A percentile compares a stretch with the other conserved stretches of the same genome.
phyloP scores from a whole-genome alignment of 208 protist species.

The Acanthamoeba lenticulata region DNA sequence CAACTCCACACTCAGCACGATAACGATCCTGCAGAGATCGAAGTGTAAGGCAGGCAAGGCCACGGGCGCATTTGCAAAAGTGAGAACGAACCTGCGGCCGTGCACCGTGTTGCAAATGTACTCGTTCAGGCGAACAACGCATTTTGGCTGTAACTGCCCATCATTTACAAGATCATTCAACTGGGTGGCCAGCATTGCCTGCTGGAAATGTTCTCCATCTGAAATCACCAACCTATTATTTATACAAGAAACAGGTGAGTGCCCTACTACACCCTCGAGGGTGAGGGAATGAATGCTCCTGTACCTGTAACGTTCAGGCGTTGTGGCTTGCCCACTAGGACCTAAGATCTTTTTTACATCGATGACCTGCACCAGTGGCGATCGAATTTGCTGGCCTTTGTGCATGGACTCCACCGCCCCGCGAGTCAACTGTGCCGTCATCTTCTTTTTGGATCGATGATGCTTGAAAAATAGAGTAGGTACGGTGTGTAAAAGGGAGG shows the following conservation, averaged over 20 bases:
- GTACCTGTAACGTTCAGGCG: conserved; percentile 40
- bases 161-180: conserved; percentile 71
- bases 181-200: conserved; percentile 78
- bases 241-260: background rate
- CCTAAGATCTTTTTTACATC: conserved; percentile 56
- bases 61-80: background rate
- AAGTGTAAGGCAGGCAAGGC: background rate
- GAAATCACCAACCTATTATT: conserved; percentile 70
- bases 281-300: background rate
- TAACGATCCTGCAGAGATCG: background rate
- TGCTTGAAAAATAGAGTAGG: background rate
- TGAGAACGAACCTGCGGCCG: background rate
- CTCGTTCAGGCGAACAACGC: conserved; percentile 66
- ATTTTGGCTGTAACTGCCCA: conserved; percentile 25
- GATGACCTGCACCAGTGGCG: conserved; percentile 58
- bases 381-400: conserved; percentile 30
- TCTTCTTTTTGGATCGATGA: background rate
- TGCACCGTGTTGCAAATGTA: conserved; percentile 74
- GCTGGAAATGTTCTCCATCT: conserved; percentile 67
- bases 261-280: background rate
- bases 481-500: background rate
- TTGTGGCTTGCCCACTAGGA: conserved; percentile 50
- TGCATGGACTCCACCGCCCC: conserved; percentile 40
- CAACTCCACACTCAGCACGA: background rate
- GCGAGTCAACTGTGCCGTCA: background rate